Evolutionary conservation across 176 grass and related monocot genomes (phyloP), one percentile per base, ranked within the genome.

Genomic region (Carex myosuroides): DNA sequence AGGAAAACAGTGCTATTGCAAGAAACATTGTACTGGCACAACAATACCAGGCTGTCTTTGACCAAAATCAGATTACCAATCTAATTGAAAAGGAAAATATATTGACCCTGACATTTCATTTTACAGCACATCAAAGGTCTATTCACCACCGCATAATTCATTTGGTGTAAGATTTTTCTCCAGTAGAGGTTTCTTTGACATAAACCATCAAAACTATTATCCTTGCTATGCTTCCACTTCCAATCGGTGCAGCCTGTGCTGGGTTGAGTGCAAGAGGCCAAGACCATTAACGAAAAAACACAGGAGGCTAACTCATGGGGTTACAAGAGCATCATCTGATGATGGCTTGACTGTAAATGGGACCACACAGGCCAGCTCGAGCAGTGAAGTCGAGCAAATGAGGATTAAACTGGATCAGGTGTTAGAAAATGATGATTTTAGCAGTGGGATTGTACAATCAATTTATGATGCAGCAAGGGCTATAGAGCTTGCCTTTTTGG

Each of bases 401-500:
- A 92, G 88, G 81, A 74, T 95, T 84, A 89, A 94, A 78, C 58
- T 99, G 77, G 90, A 91, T 89, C 82, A 92, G 82, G 79, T 87
- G 76, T 80, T 95, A 44, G 87, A 94, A 63, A 93, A 83, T 59
- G 87, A 99, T 81, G 91, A 92, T 87, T 84, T 91, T 22, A 95
- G 91, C 83, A 86, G 44, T 78, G 88, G 91, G 74, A 61, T 95
- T 80, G 90, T 95, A 59, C 97, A 99, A 22, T 90, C 93, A 8
- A 91, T 99, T 88, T 94, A 96, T 89, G 93, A 99, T 89, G 93
- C 97, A 62, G 93, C 93, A 0, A 99, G 97, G 60, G 91, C 90
- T 86, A 88, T 96, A 74, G 97, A 99, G 88, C 83, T 99, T 73
- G 87, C 90, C 69, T 91, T 99, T 79, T 79, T 92, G 79, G 93